Percentiles rank a stretch among this genome's conserved stretches.
These are phyloP conservation scores for Toxicodendron radicans DNA, from an alignment of 345 rosid species.

Conservation along the genomic window DNA sequence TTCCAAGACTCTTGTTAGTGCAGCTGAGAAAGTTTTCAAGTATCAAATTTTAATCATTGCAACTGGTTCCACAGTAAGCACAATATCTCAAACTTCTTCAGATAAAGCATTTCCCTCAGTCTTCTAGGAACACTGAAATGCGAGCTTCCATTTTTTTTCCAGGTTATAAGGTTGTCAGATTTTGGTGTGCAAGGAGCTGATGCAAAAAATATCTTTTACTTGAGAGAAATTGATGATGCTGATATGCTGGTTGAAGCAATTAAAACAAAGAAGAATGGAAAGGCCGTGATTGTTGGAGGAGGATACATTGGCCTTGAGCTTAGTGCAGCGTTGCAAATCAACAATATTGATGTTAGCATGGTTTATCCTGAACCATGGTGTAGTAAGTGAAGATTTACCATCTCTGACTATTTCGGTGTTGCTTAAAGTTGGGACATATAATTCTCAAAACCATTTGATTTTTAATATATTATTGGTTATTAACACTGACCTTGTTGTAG, in stretches of 20 bases:
- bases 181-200: slow-evolving; percentile 96
- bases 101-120: not conserved
- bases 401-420: slow-evolving; percentile 4
- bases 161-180: slow-evolving; percentile 83
- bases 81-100: not conserved
- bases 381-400: slow-evolving; percentile 67
- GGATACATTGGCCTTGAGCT: slow-evolving; percentile 99
- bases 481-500: slow-evolving; percentile 40
- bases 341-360: slow-evolving; percentile 84
- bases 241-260: slow-evolving; percentile 78
- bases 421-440: not conserved
- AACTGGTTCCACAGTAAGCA: slow-evolving; percentile 85
- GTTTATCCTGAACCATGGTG: slow-evolving; percentile 99
- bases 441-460: not conserved
- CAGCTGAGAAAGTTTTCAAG: slow-evolving; percentile 71
- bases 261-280: slow-evolving; percentile 80
- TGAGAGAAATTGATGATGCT: slow-evolving; percentile 91
- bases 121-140: slow-evolving; percentile 12
- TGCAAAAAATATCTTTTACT: slow-evolving; percentile 79
- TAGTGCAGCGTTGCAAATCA: slow-evolving; percentile 70
- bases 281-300: slow-evolving; percentile 94
- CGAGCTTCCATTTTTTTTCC: slow-evolving; percentile 16
- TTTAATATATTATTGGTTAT: slow-evolving; percentile 1
- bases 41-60: slow-evolving; percentile 74
- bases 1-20: slow-evolving; percentile 64